Conservation (phyloP, 106 monocot species). For the Allium cepa region DNA sequence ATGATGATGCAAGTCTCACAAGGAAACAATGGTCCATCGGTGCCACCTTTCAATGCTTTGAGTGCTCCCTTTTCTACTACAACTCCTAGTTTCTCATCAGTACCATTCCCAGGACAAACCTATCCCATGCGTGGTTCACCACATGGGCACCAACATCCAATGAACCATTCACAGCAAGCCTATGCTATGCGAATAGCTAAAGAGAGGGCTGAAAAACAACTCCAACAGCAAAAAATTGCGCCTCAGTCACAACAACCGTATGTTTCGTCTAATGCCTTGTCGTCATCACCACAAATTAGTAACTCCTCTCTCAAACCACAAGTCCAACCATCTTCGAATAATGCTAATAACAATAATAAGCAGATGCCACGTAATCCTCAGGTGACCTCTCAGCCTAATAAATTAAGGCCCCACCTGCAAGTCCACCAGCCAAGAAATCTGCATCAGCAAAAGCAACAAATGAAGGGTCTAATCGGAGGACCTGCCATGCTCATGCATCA, state of each 20-base stretch:
- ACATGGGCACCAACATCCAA: constrained; percentile 46
- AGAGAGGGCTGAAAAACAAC: constrained; percentile 33
- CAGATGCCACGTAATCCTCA: constrained; percentile 29
- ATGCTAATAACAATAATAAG: constrained; percentile 48
- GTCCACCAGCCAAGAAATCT: constrained; percentile 25
- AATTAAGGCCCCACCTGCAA: constrained; percentile 65
- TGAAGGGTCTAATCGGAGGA: constrained; percentile 54
- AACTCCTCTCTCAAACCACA: constrained; percentile 46
- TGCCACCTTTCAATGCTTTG: constrained; percentile 36
- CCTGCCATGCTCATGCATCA: constrained; percentile 45
- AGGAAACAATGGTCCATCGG: constrained; percentile 30
- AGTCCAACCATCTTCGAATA: constrained; percentile 31
- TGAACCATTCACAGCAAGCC: constrained; percentile 55
- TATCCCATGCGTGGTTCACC: constrained; percentile 40
- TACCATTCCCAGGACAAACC: constrained; percentile 39
- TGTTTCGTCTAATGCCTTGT: constrained; percentile 25
- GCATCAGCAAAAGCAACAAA: constrained; percentile 35
- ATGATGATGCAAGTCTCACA: constrained; percentile 69
- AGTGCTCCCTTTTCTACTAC: constrained; percentile 38
- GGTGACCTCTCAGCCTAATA: constrained; percentile 29
- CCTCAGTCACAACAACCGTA: constrained; percentile 46
- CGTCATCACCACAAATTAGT: constrained; percentile 21
- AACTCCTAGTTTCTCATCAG: constrained; percentile 13
- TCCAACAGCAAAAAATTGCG: constrained; percentile 43
- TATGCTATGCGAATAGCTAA: constrained; percentile 59